Percentiles rank a stretch among this genome's conserved stretches.
phyloP scores from a whole-genome alignment of 2,329 filamentous ascomycete genomes.

The Diaporthe sp. region DNA sequence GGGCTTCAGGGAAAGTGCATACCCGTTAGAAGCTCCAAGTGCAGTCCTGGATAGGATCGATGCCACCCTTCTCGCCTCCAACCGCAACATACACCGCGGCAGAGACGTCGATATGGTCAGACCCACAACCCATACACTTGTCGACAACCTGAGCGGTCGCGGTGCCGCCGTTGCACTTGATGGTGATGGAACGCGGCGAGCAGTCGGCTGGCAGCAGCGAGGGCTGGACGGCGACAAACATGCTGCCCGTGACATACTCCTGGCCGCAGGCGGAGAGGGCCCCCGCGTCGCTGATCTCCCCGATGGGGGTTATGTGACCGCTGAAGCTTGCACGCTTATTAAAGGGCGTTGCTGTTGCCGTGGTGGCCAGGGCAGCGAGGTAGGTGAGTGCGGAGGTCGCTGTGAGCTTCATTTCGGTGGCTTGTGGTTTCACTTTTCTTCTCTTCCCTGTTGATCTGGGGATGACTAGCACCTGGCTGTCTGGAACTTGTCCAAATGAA shows the following conservation, averaged over 20 bases:
- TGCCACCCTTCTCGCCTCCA: neutral
- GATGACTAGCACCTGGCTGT: slow-evolving; percentile 2
- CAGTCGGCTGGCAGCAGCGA: slow-evolving; percentile 21
- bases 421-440: neutral
- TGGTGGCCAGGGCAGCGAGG: neutral
- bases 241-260: slow-evolving; percentile 26
- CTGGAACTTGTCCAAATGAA: neutral
- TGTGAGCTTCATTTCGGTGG: neutral
- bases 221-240: slow-evolving; percentile 30
- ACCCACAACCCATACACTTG: slow-evolving; percentile 33
- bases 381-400: neutral
- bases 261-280: slow-evolving; percentile 15
- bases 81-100: slow-evolving; percentile 23
- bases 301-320: slow-evolving; percentile 27
- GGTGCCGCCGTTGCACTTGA: slow-evolving; percentile 41
- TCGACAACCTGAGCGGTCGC: slow-evolving; percentile 34
- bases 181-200: slow-evolving; percentile 9
- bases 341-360: slow-evolving; percentile 2
- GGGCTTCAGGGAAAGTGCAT: neutral
- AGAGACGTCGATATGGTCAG: slow-evolving; percentile 27
- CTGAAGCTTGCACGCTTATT: slow-evolving; percentile 20
- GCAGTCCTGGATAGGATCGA: neutral
- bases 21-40: neutral
- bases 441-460: neutral
- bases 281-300: neutral